phyloP scores from a whole-genome alignment of 306 rosid genomes.

The Lathyrus tuberosus region DNA sequence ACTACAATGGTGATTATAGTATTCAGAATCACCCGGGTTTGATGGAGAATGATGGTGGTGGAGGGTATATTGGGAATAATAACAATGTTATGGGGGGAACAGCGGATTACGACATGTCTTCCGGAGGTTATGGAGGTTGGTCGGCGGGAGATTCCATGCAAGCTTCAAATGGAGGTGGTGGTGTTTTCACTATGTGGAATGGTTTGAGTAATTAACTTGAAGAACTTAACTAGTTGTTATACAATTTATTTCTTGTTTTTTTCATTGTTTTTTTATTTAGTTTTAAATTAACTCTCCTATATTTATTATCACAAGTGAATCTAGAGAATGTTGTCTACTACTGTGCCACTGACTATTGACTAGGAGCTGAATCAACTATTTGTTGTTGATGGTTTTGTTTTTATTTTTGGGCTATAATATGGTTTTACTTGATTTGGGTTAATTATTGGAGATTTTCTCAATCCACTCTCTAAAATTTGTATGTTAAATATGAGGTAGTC shows the following conservation, averaged over 20 bases:
- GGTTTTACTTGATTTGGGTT: too few relatives aligned
- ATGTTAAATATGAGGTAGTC: too few relatives aligned
- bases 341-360: too few relatives aligned
- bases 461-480: too few relatives aligned
- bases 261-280: too few relatives aligned
- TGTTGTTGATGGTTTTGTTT: too few relatives aligned
- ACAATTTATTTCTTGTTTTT: neutral
- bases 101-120: slow-evolving; percentile 67
- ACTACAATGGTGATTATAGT: slow-evolving; percentile 6
- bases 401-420: too few relatives aligned
- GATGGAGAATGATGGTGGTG: slow-evolving; percentile 43
- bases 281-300: too few relatives aligned
- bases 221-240: neutral
- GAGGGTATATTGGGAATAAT: slow-evolving; percentile 44
- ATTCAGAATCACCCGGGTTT: slow-evolving; percentile 67
- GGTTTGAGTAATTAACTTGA: slow-evolving; percentile 24
- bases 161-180: slow-evolving; percentile 48
- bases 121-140: slow-evolving; percentile 67
- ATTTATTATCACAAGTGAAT: too few relatives aligned
- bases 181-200: slow-evolving; percentile 74
- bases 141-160: slow-evolving; percentile 37
- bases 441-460: too few relatives aligned
- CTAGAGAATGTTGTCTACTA: too few relatives aligned
- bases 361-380: too few relatives aligned
- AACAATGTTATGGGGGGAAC: slow-evolving; percentile 55